Conservation (phyloP, 2,329 filamentous ascomycete genomes). For the Microcyclospora tardicrescens region DNA sequence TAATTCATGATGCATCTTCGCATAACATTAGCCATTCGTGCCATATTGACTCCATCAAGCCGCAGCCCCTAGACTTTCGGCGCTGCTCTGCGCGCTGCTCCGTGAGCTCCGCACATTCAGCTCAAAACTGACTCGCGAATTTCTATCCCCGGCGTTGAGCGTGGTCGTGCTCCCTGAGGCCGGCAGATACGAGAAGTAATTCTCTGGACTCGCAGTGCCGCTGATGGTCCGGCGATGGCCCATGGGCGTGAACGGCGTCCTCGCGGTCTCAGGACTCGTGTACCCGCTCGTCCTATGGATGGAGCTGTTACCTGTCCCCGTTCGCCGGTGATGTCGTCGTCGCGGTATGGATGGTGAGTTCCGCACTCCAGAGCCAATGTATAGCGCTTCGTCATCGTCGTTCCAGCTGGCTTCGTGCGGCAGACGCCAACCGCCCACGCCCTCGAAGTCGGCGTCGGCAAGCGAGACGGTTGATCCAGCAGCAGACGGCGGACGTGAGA, state of each 20-base stretch:
- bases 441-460: slow-evolving; percentile 28
- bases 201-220: slow-evolving; percentile 15
- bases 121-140: no score
- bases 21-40: no score
- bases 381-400: slow-evolving; percentile 28
- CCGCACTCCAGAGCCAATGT: slow-evolving; percentile 31
- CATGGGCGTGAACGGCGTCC: slow-evolving; percentile 17
- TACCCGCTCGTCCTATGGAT: slow-evolving; percentile 12
- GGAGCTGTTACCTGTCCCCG: slow-evolving; percentile 20
- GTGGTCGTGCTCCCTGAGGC: no score
- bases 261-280: slow-evolving; percentile 23
- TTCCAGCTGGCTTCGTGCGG: slow-evolving; percentile 13
- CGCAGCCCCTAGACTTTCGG: no score
- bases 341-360: slow-evolving; percentile 18
- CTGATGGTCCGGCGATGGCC: slow-evolving; percentile 3
- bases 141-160: no score
- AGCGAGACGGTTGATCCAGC: slow-evolving; percentile 2
- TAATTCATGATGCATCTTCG: no score
- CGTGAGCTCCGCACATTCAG: no score
- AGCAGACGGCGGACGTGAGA: background rate
- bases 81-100: no score
- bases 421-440: slow-evolving; percentile 29
- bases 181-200: slow-evolving; percentile 7
- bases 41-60: no score
- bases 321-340: slow-evolving; percentile 18